Conservation (phyloP, 1,284 basidiomycete genomes). For the Cutaneotrichosporon mucoides region DNA sequence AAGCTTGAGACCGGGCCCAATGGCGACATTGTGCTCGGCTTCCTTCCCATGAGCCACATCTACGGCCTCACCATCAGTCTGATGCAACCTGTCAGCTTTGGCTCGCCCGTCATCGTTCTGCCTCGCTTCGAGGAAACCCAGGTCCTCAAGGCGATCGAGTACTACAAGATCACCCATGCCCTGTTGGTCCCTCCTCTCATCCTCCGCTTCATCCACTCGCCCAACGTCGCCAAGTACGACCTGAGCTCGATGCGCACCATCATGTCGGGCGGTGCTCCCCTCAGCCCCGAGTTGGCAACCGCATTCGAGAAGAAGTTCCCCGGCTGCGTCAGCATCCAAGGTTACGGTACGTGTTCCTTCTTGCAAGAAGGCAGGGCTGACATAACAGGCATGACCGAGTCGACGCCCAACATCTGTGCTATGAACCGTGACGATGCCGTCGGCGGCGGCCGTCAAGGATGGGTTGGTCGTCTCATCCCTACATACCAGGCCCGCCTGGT, state of each 20-base stretch:
- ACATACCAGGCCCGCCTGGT: conserved; percentile 75
- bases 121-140: conserved; percentile 56
- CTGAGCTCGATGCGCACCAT: conserved; percentile 60
- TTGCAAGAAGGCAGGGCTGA: not conserved
- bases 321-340: conserved; percentile 38
- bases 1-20: not conserved
- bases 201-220: conserved; percentile 52
- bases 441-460: conserved; percentile 52
- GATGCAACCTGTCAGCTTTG: conserved; percentile 59
- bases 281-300: conserved; percentile 52
- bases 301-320: conserved; percentile 28
- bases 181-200: conserved; percentile 82
- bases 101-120: conserved; percentile 63
- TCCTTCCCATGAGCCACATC: conserved; percentile 21
- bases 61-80: conserved; percentile 48
- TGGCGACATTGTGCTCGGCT: conserved; percentile 15
- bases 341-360: conserved; percentile 39
- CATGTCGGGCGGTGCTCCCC: conserved; percentile 76
- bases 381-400: conserved; percentile 47
- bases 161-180: conserved; percentile 61
- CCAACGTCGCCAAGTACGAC: conserved; percentile 66
- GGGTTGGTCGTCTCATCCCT: conserved; percentile 68
- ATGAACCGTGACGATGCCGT: conserved; percentile 32
- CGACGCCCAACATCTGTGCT: conserved; percentile 43
- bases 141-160: conserved; percentile 67